These are phyloP conservation scores for Pestalotiopsis sp. DNA, from an alignment of 2,329 filamentous ascomycete species.

Conservation along the genomic window DNA sequence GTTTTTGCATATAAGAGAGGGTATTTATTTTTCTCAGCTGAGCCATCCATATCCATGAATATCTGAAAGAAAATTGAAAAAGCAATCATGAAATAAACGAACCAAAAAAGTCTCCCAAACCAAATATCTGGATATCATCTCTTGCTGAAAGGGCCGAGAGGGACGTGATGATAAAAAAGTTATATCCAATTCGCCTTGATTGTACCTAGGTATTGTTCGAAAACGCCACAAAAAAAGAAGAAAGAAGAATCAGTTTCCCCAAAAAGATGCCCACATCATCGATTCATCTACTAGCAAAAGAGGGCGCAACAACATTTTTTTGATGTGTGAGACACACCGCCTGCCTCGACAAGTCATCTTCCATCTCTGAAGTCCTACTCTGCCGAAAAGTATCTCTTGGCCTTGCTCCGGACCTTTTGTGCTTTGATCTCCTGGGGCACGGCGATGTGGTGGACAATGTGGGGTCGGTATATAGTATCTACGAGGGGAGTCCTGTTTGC, in stretches of 20 bases:
- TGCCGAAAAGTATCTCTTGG: constrained; percentile 73
- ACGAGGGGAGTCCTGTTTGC: constrained; percentile 27
- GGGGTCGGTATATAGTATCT: constrained; percentile 54
- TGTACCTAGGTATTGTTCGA: neutral
- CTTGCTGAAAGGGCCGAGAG: neutral
- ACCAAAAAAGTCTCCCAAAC: neutral
- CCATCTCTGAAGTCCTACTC: constrained; percentile 43
- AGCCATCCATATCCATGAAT: neutral
- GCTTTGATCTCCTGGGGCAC: constrained; percentile 72
- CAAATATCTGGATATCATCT: neutral
- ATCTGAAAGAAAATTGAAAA: neutral
- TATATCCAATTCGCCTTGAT: neutral
- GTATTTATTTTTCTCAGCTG: neutral
- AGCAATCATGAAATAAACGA: neutral
- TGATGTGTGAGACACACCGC: neutral
- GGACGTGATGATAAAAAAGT: neutral
- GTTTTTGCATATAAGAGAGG: neutral
- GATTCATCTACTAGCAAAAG: neutral
- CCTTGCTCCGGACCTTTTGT: constrained; percentile 65
- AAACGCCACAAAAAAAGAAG: neutral
- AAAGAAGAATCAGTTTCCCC: neutral
- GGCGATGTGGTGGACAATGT: constrained; percentile 88
- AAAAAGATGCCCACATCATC: neutral
- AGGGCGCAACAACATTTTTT: neutral
- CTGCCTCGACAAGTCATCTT: neutral